Percentiles rank a stretch among this genome's conserved stretches.
Conservation (phyloP, 2,329 filamentous ascomycete species). For the Cercospora nicotianae region DNA sequence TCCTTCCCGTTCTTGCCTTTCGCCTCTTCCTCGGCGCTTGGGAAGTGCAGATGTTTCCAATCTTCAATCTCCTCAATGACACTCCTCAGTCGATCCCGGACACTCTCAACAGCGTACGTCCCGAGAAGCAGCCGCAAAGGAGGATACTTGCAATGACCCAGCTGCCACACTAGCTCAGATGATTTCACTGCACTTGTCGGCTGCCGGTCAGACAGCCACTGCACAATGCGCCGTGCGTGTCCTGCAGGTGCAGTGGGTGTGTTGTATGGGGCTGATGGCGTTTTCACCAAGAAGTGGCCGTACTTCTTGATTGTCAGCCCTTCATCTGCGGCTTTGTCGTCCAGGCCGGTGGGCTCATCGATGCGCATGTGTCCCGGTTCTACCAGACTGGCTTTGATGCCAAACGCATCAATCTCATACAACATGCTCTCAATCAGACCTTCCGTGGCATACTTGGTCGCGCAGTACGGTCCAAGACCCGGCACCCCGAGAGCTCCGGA, state of each 20-base stretch:
- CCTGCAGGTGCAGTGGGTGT: slow-evolving; percentile 76
- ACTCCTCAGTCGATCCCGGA: slow-evolving; percentile 81
- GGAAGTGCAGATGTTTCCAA: slow-evolving; percentile 44
- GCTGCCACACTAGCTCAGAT: slow-evolving; percentile 87
- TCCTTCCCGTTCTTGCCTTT: slow-evolving; percentile 24
- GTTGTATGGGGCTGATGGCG: slow-evolving; percentile 77
- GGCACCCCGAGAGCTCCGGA: slow-evolving; percentile 91
- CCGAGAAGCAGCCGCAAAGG: slow-evolving; percentile 83
- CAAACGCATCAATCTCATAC: slow-evolving; percentile 89
- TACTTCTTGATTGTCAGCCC: slow-evolving; percentile 66
- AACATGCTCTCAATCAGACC: slow-evolving; percentile 94
- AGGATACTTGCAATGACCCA: slow-evolving; percentile 92
- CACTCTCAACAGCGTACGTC: slow-evolving; percentile 93
- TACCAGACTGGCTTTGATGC: slow-evolving; percentile 90
- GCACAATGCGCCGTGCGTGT: slow-evolving; percentile 86
- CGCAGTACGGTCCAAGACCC: slow-evolving; percentile 89
- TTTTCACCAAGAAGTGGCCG: slow-evolving; percentile 89
- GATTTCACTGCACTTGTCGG: slow-evolving; percentile 91
- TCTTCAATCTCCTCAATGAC: slow-evolving; percentile 76
- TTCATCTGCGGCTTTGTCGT: slow-evolving; percentile 32
- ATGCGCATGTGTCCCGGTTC: slow-evolving; percentile 85
- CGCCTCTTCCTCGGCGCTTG: slow-evolving; percentile 34
- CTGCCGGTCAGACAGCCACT: slow-evolving; percentile 91
- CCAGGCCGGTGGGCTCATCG: slow-evolving; percentile 64
- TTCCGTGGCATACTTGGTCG: slow-evolving; percentile 95